These are phyloP conservation scores for Pseudopithomyces maydicus DNA, from an alignment of 2,329 filamentous ascomycete genomes.

Conservation along the genomic window DNA sequence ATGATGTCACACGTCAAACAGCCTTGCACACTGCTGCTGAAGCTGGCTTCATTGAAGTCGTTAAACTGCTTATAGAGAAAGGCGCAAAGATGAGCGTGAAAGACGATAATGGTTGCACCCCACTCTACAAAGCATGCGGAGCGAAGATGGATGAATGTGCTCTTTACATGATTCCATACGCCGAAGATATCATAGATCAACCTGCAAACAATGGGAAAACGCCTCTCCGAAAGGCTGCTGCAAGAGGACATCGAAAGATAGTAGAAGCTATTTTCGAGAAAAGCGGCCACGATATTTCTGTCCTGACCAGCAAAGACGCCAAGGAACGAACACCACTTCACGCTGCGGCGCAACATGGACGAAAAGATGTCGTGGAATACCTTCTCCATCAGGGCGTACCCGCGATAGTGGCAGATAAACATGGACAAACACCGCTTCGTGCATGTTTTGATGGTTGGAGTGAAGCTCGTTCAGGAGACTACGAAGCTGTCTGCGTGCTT, in stretches of 20 bases:
- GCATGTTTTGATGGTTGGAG: conserved; percentile 3
- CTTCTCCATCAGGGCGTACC: background rate
- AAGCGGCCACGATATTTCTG: background rate
- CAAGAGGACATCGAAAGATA: background rate
- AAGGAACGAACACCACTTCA: background rate
- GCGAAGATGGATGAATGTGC: background rate
- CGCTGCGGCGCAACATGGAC: background rate
- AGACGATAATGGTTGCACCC: background rate
- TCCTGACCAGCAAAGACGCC: background rate
- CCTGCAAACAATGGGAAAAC: background rate
- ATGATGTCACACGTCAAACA: background rate
- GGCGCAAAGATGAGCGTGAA: background rate
- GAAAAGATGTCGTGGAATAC: conserved; percentile 2
- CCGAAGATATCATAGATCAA: background rate
- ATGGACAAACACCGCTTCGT: background rate
- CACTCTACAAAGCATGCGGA: background rate
- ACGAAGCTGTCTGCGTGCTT: background rate
- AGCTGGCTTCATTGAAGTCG: background rate
- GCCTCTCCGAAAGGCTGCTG: background rate
- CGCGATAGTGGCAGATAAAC: background rate
- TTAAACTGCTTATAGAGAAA: background rate
- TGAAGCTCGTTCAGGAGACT: background rate
- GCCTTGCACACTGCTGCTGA: background rate
- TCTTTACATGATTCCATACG: background rate
- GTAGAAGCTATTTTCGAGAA: conserved; percentile 1